Evolutionary conservation across 768 basidiomycete genomes (phyloP).

Genomic region (Clavaria fumosa): DNA sequence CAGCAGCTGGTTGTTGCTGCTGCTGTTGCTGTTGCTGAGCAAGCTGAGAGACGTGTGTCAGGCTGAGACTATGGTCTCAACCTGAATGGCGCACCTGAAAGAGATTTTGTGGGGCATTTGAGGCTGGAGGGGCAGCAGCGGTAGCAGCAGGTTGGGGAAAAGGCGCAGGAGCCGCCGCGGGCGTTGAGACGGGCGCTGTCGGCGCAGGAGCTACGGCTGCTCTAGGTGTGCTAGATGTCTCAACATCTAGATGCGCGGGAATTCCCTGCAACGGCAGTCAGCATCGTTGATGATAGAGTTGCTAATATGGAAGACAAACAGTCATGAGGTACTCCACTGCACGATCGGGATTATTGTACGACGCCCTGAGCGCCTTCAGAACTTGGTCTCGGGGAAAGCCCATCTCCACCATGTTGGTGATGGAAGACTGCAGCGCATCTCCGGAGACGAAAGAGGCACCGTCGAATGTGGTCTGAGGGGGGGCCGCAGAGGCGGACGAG

Average conservation of each 20-base stretch:
- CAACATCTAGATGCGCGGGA: constrained; percentile 49
- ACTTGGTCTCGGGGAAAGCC: constrained; percentile 84
- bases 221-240: constrained; percentile 24
- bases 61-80: not conserved
- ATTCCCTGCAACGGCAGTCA: constrained; percentile 45
- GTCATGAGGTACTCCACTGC: constrained; percentile 97
- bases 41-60: constrained; percentile 26
- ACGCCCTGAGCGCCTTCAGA: constrained; percentile 71
- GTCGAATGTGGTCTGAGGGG: constrained; percentile 25
- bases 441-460: constrained; percentile 61
- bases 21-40: constrained; percentile 44
- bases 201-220: constrained; percentile 23
- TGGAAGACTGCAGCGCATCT: constrained; percentile 54
- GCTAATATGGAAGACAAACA: constrained; percentile 33
- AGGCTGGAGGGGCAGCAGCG: constrained; percentile 7
- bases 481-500: constrained; percentile 19
- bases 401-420: constrained; percentile 85
- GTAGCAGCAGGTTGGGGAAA: constrained; percentile 16
- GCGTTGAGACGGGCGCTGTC: constrained; percentile 24
- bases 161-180: constrained; percentile 20
- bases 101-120: constrained; percentile 59
- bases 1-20: constrained; percentile 18
- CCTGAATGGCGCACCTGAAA: constrained; percentile 47
- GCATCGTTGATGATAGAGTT: constrained; percentile 2
- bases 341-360: constrained; percentile 94